These are phyloP conservation scores for Silene uniflora DNA, from an alignment of 148 eudicot species.

Conservation along the genomic window DNA sequence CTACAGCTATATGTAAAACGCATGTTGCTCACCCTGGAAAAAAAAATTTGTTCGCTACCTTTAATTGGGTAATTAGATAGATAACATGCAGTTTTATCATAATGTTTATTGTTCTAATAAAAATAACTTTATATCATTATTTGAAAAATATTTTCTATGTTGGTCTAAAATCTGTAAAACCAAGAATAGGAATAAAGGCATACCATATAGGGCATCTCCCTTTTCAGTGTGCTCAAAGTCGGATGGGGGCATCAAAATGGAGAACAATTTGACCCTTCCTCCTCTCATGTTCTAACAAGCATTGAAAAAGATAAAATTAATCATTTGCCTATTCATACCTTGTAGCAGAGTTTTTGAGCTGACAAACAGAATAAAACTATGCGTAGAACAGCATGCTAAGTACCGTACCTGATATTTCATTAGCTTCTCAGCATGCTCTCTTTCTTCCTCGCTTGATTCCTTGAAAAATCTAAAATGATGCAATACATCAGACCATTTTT, in stretches of 20 bases:
- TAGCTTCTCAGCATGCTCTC: slow-evolving; percentile 82
- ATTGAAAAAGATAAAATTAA: background rate
- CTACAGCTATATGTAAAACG: too few relatives aligned
- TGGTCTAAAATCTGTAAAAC: background rate
- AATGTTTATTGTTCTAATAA: too few relatives aligned
- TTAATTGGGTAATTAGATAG: too few relatives aligned
- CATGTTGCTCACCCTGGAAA: too few relatives aligned
- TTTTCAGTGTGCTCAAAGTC: slow-evolving; percentile 73
- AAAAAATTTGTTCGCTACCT: too few relatives aligned
- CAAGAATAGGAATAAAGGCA: slow-evolving; percentile 11
- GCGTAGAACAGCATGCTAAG: background rate
- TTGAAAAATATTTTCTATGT: too few relatives aligned
- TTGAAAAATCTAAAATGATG: slow-evolving; percentile 53
- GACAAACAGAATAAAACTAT: background rate
- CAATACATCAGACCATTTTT: background rate
- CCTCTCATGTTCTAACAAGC: slow-evolving; percentile 71
- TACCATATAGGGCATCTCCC: slow-evolving; percentile 87
- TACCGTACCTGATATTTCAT: slow-evolving; percentile 91
- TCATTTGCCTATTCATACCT: background rate
- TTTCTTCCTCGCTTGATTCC: slow-evolving; percentile 86
- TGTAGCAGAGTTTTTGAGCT: background rate
- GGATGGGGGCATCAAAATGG: slow-evolving; percentile 50
- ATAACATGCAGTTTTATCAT: too few relatives aligned
- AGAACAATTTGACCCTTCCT: slow-evolving; percentile 65
- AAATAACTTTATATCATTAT: too few relatives aligned